These are phyloP conservation scores for Blastobotrys raffinosifermentans DNA, from an alignment of 1,139 yeast genomes.

Conservation along the genomic window DNA sequence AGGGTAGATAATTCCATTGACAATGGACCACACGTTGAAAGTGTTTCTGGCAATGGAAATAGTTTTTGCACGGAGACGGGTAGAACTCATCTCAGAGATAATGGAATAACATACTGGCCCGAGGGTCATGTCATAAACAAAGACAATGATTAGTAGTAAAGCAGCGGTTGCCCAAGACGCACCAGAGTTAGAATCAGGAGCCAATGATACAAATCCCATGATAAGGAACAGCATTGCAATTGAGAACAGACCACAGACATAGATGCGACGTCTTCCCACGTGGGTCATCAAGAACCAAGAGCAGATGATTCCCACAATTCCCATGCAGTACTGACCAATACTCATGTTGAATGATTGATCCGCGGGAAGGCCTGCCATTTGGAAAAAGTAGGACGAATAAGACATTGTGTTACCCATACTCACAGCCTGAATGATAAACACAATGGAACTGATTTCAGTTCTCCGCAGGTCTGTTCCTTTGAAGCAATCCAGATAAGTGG, in stretches of 20 bases:
- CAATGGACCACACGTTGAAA: conserved; percentile 38
- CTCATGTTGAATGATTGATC: conserved; percentile 13
- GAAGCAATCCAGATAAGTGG: conserved; percentile 45
- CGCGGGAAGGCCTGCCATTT: conserved; percentile 16
- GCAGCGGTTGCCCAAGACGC: conserved; percentile 15
- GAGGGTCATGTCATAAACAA: conserved; percentile 44
- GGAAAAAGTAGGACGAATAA: conserved; percentile 17
- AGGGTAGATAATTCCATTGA: conserved; percentile 43
- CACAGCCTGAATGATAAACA: conserved; percentile 2
- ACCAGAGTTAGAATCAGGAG: conserved; percentile 8
- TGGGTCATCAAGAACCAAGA: conserved; percentile 46
- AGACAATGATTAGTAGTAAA: conserved; percentile 21
- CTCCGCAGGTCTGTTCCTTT: conserved; percentile 45
- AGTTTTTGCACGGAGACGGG: conserved; percentile 48
- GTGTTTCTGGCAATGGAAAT: conserved; percentile 48
- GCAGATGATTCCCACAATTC: conserved; percentile 43
- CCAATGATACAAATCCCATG: conserved; percentile 4
- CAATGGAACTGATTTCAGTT: conserved; percentile 39
- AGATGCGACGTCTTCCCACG: conserved; percentile 46
- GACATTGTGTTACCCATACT: conserved; percentile 26
- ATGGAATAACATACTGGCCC: conserved; percentile 54
- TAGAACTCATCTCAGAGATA: conserved; percentile 51
- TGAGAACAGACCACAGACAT: conserved; percentile 38
- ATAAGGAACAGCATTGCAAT: conserved; percentile 36
- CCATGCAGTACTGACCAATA: conserved; percentile 31